phyloP scores from a whole-genome alignment of 2,329 filamentous ascomycete genomes.

The Dactylellina sp. region DNA sequence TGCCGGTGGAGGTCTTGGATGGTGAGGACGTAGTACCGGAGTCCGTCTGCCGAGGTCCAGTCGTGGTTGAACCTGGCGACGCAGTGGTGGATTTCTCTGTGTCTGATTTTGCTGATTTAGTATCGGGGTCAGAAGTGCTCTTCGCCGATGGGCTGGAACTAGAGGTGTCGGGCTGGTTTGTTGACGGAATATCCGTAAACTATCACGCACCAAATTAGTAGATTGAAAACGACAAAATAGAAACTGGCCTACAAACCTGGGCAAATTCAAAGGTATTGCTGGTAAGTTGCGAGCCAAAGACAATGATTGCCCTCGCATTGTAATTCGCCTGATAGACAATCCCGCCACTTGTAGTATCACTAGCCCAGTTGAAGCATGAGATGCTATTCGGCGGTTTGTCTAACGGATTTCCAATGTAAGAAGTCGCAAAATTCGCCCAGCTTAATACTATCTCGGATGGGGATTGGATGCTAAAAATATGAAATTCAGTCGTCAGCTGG shows the following conservation, averaged over 20 bases:
- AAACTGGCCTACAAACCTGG: constrained; percentile 4
- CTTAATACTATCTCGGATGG: constrained; percentile 3
- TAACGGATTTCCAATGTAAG: constrained; percentile 29
- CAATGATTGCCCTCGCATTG: constrained; percentile 46
- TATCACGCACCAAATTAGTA: not conserved
- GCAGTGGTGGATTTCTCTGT: not conserved
- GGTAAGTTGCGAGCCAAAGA: constrained; percentile 30
- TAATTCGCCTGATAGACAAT: constrained; percentile 36
- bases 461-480: constrained; percentile 15
- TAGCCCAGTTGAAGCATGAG: constrained; percentile 37
- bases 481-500: not conserved
- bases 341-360: constrained; percentile 4
- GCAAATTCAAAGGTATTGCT: constrained; percentile 31
- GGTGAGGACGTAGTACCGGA: not conserved
- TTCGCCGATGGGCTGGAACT: not conserved
- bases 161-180: not conserved
- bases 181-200: not conserved
- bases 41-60: constrained; percentile 21
- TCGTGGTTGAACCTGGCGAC: constrained; percentile 38
- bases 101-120: not conserved
- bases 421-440: constrained; percentile 17
- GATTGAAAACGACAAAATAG: not conserved
- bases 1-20: not conserved
- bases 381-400: constrained; percentile 30
- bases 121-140: constrained; percentile 8